phyloP scores from a whole-genome alignment of 371 early-diverging fungal genomes.

The Circinella minor region DNA sequence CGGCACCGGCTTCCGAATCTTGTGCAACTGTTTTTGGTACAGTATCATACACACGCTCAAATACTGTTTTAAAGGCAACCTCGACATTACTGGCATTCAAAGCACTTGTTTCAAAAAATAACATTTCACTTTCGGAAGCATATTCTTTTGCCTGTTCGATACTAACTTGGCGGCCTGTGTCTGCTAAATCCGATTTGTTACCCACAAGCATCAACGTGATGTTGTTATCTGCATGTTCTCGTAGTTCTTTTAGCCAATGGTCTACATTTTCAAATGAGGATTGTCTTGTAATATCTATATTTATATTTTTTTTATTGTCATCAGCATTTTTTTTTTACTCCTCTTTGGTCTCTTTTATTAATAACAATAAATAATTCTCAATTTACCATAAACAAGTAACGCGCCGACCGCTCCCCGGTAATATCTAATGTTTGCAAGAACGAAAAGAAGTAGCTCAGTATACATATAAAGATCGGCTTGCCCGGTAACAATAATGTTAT shows the following conservation, averaged over 20 bases:
- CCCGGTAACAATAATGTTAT: not conserved
- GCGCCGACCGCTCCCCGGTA: constrained; percentile 57
- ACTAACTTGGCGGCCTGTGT: constrained; percentile 46
- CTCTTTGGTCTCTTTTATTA: not conserved
- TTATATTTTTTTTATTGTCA: not conserved
- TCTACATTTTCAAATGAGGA: constrained; percentile 90
- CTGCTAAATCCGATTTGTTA: constrained; percentile 97
- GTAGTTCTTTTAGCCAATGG: constrained; percentile 98
- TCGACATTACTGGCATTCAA: constrained; percentile 93
- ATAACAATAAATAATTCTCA: not conserved
- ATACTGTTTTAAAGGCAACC: constrained; percentile 74
- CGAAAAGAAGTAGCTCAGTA: too few species aligned
- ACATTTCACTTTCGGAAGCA: constrained; percentile 83
- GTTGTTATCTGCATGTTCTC: constrained; percentile 92
- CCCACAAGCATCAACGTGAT: constrained; percentile 96
- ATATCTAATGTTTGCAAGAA: constrained; percentile 19
- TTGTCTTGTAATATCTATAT: constrained; percentile 91
- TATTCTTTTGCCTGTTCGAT: constrained; percentile 62
- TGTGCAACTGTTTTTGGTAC: constrained; percentile 36
- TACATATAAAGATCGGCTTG: too few species aligned
- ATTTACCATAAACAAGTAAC: constrained; percentile 47
- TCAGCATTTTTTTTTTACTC: not conserved
- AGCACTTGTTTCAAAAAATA: constrained; percentile 94
- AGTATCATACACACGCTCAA: constrained; percentile 28
- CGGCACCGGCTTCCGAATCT: constrained; percentile 17